These are phyloP conservation scores for Nepenthes mirabilis DNA, from an alignment of 148 eudicot species.

Conservation along the genomic window DNA sequence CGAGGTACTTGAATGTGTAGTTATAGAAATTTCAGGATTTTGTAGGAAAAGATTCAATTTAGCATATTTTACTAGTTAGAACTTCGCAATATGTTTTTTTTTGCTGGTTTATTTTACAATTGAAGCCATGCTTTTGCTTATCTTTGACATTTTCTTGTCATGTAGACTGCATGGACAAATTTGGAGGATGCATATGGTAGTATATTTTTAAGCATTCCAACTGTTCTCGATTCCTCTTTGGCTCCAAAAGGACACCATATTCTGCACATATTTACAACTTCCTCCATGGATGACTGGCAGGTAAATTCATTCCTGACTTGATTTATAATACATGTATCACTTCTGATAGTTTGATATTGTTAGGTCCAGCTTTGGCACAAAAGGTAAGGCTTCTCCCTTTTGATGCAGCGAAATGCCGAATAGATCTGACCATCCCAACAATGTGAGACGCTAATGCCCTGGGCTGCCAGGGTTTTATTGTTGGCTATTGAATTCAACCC, in stretches of 20 bases:
- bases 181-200: slow-evolving; percentile 82
- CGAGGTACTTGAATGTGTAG: slow-evolving; percentile 33
- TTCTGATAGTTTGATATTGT: no score
- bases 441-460: no score
- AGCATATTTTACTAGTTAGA: not conserved
- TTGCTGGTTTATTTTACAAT: not conserved
- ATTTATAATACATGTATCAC: no score
- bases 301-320: slow-evolving; percentile 15
- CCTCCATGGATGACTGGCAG: slow-evolving; percentile 93
- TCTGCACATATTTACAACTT: slow-evolving; percentile 86
- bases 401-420: no score
- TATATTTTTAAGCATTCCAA: slow-evolving; percentile 97
- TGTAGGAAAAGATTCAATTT: no score
- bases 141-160: slow-evolving; percentile 5
- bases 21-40: no score
- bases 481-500: no score
- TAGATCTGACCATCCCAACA: no score
- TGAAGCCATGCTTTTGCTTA: not conserved
- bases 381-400: no score
- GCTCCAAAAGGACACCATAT: slow-evolving; percentile 90
- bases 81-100: not conserved
- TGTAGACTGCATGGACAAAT: slow-evolving; percentile 66
- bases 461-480: no score
- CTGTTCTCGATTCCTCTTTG: slow-evolving; percentile 80
- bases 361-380: no score